Base-by-base conservation (phyloP, 768 basidiomycete genomes). In the Pisolithus albus region DNA sequence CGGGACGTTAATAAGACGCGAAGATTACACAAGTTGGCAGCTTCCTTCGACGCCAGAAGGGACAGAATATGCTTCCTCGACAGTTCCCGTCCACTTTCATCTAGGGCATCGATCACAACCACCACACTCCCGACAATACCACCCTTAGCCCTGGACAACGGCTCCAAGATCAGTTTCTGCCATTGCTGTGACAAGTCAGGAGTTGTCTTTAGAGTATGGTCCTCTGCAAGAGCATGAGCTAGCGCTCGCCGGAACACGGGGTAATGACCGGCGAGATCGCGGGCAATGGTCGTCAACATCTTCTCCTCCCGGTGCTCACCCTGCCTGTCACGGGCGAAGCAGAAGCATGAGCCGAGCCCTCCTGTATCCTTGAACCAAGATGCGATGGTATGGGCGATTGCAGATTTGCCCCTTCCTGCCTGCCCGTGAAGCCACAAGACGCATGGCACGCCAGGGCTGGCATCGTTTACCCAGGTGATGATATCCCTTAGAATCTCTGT, bases 311-410 rank as follows among this genome's bases (percentile, higher is more conserved):
- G 26, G 21, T 19, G 13, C n/a, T 45, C 43, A 7, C 8, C 6
- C 26, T 30, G 24, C 16, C 43, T 26, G 16, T 26, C 43, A 24
- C 43, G 43, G 7, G 43, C 16, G 16, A 45, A 45, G 9, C 43
- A 45, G 16, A 45, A 46, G 15, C 43, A 51, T 1, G 49, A 50
- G 8, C 49, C 49, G 7, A 50, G 49, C 28, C 24, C 24, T 16
- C 40, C 49, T 26, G 34, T 1, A 2, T 21, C 8, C 13, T 16
- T 11, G 8, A 42, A 5, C 24, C 10, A 32, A 11, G 8, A 21
- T 0, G 49, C 49, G 8, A 51, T 51, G 1, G 50, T 51, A 23
- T 51, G 50, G 15, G 50, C 44, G 19, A 51, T 47, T 7, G 40
- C 49, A 18, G 49, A 42, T 28, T 50, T 50, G 4, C 43, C 43